Base-by-base conservation (phyloP, 2,329 filamentous ascomycete species). In the Dryadomyces quercus-mongolicae region DNA sequence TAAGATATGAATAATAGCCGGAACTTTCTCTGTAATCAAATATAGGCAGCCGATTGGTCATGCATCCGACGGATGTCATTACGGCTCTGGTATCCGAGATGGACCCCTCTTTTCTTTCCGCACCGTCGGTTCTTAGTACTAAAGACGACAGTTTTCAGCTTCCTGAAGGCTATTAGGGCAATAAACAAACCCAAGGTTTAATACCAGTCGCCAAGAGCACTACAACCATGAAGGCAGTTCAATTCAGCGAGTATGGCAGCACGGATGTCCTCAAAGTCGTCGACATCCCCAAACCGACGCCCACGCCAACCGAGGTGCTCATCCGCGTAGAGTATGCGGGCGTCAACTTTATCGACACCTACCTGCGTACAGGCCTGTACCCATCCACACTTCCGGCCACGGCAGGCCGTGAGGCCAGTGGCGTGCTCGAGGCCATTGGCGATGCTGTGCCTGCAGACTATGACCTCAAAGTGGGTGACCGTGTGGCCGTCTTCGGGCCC, bases 291-390 rank as follows among this genome's bases (percentile, higher is more conserved):
- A 79, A 93, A 3, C 87, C 88, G 0, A 71, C 74, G 49, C 78
- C 77, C 1, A 72, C 77, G 40, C 77, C 82, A 15, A 81, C 80
- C 54, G 75, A 94, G 60, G 70, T 95, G 16, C 77, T 95, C 5
- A 79, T 95, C 56, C 85, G 85, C 69, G 93, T 94, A 67, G 79
- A 84, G 57, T 86, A 80, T 65, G 76, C 85, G 45, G 90, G 89
- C 56, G 74, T 95, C 58, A 95, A 95, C 71, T 95, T 80, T 70
- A 93, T 95, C 64, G 90, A 95, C 70, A 94, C 74, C 72, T 82
- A 68, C 62, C 70, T 62, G 52, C 44, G 53, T 21, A 54, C 45
- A 13, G 49, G 56, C 12, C 46, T 60, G 10, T 61, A 61, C 57
- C 40, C 52, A 16, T 52, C 51, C 0, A 10, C 45, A 18, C 57